phyloP scores from a whole-genome alignment of 306 rosid genomes.

The Casuarina cunninghamiana region DNA sequence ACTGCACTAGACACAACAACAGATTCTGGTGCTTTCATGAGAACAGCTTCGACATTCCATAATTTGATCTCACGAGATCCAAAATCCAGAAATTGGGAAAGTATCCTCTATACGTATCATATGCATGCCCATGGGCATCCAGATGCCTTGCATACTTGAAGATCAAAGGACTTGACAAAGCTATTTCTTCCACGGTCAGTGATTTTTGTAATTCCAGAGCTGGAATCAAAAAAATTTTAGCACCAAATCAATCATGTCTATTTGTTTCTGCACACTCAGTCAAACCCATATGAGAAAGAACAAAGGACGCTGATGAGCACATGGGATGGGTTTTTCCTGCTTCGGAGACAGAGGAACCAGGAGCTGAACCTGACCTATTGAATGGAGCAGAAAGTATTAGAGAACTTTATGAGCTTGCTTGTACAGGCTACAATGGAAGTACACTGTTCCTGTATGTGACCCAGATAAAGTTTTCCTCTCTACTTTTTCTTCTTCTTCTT shows the following conservation, averaged over 20 bases:
- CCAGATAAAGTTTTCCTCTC: slow-evolving; percentile 5
- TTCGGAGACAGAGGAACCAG: not conserved
- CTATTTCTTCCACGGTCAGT: not conserved
- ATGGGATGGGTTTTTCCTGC: not conserved
- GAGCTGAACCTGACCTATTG: slow-evolving; percentile 18
- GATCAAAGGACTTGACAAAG: slow-evolving; percentile 15
- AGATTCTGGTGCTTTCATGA: slow-evolving; percentile 72
- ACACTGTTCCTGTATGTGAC: slow-evolving; percentile 77
- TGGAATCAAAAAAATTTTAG: not conserved
- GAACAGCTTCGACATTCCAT: slow-evolving; percentile 80
- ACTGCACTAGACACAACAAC: slow-evolving; percentile 75
- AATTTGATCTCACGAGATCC: slow-evolving; percentile 57
- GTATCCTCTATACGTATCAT: slow-evolving; percentile 84
- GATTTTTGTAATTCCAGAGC: not conserved
- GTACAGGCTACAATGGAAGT: slow-evolving; percentile 73
- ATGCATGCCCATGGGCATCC: slow-evolving; percentile 97
- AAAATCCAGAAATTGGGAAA: slow-evolving; percentile 62
- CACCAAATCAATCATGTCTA: not conserved
- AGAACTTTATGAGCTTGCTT: slow-evolving; percentile 83
- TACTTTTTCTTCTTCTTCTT: not conserved
- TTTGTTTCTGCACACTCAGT: not conserved
- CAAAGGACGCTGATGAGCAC: slow-evolving; percentile 1
- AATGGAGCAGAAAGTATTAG: slow-evolving; percentile 80
- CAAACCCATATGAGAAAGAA: not conserved
- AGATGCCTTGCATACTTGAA: slow-evolving; percentile 38